Conservation (phyloP, 768 basidiomycete species). For the Xerocomellus intermedius region DNA sequence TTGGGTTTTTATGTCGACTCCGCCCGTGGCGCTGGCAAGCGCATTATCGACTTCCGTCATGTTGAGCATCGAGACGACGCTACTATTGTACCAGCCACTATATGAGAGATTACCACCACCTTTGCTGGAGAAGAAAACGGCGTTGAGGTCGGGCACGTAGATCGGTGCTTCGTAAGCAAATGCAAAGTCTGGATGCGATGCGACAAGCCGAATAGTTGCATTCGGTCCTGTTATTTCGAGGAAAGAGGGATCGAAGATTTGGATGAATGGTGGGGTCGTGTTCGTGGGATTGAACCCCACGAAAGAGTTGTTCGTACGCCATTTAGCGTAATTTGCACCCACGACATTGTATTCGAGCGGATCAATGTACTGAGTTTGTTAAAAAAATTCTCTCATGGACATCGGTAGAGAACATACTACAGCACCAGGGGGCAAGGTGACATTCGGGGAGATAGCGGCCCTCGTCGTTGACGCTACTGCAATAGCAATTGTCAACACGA, state of each 20-base stretch:
- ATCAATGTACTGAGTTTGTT: conserved; percentile 42
- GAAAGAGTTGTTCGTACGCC: conserved; percentile 36
- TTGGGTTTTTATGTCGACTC: conserved; percentile 49
- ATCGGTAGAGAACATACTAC: conserved; percentile 17
- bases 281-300: conserved; percentile 62
- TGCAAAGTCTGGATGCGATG: conserved; percentile 60
- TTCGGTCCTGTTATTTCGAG: conserved; percentile 54
- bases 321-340: conserved; percentile 40
- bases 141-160: conserved; percentile 59
- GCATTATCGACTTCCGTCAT: conserved; percentile 54
- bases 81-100: conserved; percentile 64
- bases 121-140: conserved; percentile 72
- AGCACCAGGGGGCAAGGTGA: conserved; percentile 20
- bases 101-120: conserved; percentile 52
- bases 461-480: not conserved
- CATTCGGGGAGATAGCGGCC: not conserved
- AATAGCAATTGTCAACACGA: conserved; percentile 7
- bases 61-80: conserved; percentile 58
- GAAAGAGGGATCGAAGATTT: conserved; percentile 53
- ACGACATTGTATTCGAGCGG: conserved; percentile 53
- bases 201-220: conserved; percentile 60
- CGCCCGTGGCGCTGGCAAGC: conserved; percentile 28
- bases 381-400: not conserved
- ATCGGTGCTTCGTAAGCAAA: conserved; percentile 82
- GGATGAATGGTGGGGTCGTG: conserved; percentile 57